Evolutionary conservation across 768 basidiomycete species (phyloP).

Genomic region (Obba rivulosa): DNA sequence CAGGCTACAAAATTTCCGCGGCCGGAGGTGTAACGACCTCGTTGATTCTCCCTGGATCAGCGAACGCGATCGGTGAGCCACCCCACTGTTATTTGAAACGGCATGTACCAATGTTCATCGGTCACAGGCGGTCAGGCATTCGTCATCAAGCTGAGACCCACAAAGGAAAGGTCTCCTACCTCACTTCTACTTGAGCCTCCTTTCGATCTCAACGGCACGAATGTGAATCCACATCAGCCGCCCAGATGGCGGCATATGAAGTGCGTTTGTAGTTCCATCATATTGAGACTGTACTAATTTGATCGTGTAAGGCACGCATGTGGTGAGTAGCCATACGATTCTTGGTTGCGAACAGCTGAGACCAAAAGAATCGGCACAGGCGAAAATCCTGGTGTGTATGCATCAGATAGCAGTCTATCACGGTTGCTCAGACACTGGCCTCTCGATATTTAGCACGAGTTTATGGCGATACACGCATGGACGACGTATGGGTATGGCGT

Average conservation of each 20-base stretch:
- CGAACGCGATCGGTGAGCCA: constrained; percentile 48
- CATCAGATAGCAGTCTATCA: background rate
- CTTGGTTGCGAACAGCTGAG: too few relatives aligned
- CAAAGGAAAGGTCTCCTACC: constrained; percentile 59
- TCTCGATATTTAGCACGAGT: constrained; percentile 15
- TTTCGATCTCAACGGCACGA: constrained; percentile 39
- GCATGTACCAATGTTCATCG: background rate
- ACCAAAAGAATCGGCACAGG: too few relatives aligned
- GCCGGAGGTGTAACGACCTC: constrained; percentile 73
- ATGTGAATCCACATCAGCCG: constrained; percentile 24
- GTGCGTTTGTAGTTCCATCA: constrained; percentile 25
- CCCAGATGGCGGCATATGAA: constrained; percentile 69
- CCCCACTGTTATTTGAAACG: background rate
- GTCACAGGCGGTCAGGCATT: constrained; percentile 69
- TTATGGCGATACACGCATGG: constrained; percentile 52
- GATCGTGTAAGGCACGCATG: constrained; percentile 51
- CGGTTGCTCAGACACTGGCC: background rate
- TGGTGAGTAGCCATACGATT: constrained; percentile 23
- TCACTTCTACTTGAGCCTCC: constrained; percentile 75
- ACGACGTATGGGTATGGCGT: constrained; percentile 63
- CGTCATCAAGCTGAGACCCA: constrained; percentile 70
- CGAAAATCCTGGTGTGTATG: constrained; percentile 47
- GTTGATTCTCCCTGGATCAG: constrained; percentile 69
- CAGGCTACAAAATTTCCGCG: constrained; percentile 47
- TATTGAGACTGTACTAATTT: background rate